Base-by-base conservation (phyloP, 805 yeast genomes). In the Teunomyces pallodes region DNA sequence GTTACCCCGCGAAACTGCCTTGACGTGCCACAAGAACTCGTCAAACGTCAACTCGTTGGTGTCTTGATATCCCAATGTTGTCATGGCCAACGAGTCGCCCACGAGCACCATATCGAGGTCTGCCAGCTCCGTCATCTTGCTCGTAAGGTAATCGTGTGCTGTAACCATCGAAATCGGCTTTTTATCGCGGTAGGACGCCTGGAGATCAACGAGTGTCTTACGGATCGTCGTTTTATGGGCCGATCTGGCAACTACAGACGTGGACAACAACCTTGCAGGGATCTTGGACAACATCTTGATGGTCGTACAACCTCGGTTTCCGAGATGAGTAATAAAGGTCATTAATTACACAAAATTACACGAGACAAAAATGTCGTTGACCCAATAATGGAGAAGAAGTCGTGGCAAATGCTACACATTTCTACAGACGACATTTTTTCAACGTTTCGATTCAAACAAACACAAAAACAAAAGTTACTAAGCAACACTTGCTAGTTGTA, bases 51-150 rank as follows among this genome's bases (percentile, higher is more conserved):
- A 67, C 57, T 87, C 87, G 50, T 85, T 82, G 0, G 98, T 86
- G 36, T 86, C 83, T 2, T 74, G 75, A 60, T 86, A 84, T 0
- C 99, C 99, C 53, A 89, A 74, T 0, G 96, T 78, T 0, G 88
- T 91, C 97, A 90, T 92, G 0, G 97, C 90, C 24, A 94, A 69
- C 0, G 97, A 91, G 65, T 92, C 99, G 3, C 99, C 99, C 3
- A 92, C 84, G 2, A 92, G 74, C 5, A 84, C 74, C 49, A 84
- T 75, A 56, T 92, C 97, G 2, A 82, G 75, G 0, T 79, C 76
- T 0, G 91, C 80, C 13, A 74, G 64, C 20, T 85, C 83, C 0
- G 90, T 95, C 57, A 86, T 72, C 28, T 74, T 70, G 0, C 83
- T 94, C 0, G 96, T 84, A 13, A 91, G 81, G 58, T 75, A 86